These are phyloP conservation scores for Teratosphaeria zuluensis DNA, from an alignment of 2,329 filamentous ascomycete genomes.

Conservation along the genomic window DNA sequence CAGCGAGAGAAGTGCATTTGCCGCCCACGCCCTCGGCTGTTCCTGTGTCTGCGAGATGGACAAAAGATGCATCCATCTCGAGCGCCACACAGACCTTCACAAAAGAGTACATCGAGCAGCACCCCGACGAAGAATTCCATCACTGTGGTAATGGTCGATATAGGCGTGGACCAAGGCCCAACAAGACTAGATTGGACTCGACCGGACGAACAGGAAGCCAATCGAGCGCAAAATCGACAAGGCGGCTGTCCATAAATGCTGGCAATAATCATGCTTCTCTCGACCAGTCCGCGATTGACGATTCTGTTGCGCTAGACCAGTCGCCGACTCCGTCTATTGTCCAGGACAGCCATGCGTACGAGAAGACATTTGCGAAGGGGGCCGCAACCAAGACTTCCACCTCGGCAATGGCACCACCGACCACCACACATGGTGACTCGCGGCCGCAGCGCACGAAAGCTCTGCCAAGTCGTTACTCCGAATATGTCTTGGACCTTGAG, in stretches of 20 bases:
- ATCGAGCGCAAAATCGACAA: neutral
- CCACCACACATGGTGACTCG: neutral
- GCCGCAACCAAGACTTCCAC: neutral
- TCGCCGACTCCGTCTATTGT: neutral
- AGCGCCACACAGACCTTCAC: constrained; percentile 1
- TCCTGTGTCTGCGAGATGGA: neutral
- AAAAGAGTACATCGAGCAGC: constrained; percentile 12
- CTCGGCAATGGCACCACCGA: neutral
- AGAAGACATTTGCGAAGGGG: neutral
- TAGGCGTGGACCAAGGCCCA: constrained; percentile 13
- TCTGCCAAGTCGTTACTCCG: neutral
- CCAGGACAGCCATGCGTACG: neutral
- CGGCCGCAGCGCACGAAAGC: neutral
- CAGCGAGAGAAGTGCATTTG: too few relatives aligned
- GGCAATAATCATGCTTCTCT: neutral
- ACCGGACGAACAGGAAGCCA: neutral
- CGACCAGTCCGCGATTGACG: neutral
- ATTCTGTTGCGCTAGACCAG: neutral
- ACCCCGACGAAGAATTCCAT: constrained; percentile 19
- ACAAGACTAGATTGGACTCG: neutral
- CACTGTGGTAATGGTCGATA: constrained; percentile 22
- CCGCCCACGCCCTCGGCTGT: neutral
- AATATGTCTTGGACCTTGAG: neutral
- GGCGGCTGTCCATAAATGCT: neutral
- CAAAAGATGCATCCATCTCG: neutral